Evolutionary conservation across 495 filamentous ascomycete genomes (phyloP).

Genomic region (Neurospora africana): DNA sequence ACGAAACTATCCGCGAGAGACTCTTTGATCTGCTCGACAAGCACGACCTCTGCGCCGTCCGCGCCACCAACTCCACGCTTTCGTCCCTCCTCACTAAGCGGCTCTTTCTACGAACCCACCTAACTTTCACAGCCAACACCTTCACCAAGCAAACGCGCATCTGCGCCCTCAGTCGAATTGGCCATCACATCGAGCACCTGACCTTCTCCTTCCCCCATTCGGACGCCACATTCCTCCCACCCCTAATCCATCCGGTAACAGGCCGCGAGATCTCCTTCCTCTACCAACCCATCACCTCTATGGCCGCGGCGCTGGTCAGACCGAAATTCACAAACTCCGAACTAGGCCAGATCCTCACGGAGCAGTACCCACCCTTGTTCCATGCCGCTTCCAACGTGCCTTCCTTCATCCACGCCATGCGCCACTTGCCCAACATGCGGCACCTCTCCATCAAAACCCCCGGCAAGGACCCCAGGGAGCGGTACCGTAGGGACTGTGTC

Average conservation of each 20-base stretch:
- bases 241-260: constrained; percentile 57
- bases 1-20: constrained; percentile 35
- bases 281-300: constrained; percentile 56
- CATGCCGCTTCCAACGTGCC: constrained; percentile 76
- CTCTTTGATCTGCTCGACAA: constrained; percentile 41
- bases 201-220: constrained; percentile 62
- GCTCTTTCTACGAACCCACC: constrained; percentile 42
- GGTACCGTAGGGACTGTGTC: constrained; percentile 61
- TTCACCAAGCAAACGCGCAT: constrained; percentile 59
- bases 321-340: constrained; percentile 55
- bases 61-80: constrained; percentile 38
- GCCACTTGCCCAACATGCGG: constrained; percentile 48
- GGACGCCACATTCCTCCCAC: constrained; percentile 61
- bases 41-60: constrained; percentile 39
- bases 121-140: constrained; percentile 58
- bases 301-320: constrained; percentile 32
- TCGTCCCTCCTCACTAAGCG: constrained; percentile 42
- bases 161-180: constrained; percentile 59
- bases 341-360: constrained; percentile 59
- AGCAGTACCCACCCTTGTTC: constrained; percentile 73
- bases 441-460: constrained; percentile 63
- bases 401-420: constrained; percentile 62
- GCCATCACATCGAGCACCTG: constrained; percentile 58
- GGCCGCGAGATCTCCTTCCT: constrained; percentile 65
- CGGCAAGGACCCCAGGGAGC: constrained; percentile 52